Conservation (phyloP, 2,329 filamentous ascomycete species). For the Colletotrichum coccodes region DNA sequence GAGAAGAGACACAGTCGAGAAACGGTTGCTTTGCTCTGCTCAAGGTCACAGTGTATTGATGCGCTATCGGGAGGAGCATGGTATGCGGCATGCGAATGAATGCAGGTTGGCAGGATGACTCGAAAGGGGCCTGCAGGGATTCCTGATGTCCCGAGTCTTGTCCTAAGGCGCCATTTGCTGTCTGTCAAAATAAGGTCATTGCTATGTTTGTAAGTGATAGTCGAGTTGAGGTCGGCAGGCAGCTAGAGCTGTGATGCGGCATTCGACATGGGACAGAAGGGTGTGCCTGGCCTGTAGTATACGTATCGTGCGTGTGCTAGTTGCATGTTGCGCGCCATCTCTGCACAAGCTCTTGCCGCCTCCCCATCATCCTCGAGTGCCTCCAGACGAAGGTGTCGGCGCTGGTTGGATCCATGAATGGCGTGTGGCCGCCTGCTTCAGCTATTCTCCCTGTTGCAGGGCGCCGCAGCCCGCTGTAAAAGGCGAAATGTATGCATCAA, state of each 20-base stretch:
- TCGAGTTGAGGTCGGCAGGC: constrained; percentile 1
- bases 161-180: not conserved
- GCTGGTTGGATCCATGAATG: not conserved
- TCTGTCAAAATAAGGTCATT: not conserved
- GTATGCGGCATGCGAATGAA: not conserved
- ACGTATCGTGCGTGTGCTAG: not conserved
- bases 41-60: not conserved
- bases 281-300: constrained; percentile 19
- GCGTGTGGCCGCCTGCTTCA: not conserved
- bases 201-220: not conserved
- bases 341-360: constrained; percentile 16
- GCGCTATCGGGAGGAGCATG: constrained; percentile 4
- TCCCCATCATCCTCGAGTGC: not conserved
- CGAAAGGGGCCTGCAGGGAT: constrained; percentile 11
- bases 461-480: not conserved
- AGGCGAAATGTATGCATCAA: not conserved
- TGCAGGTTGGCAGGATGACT: constrained; percentile 23
- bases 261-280: not conserved
- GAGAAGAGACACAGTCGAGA: constrained; percentile 3
- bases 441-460: not conserved
- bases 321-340: constrained; percentile 5
- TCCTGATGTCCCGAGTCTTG: constrained; percentile 7
- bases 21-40: not conserved
- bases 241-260: not conserved
- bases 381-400: not conserved